These are phyloP conservation scores for Aspergillus caelatus DNA, from an alignment of 2,329 filamentous ascomycete genomes.

Conservation along the genomic window DNA sequence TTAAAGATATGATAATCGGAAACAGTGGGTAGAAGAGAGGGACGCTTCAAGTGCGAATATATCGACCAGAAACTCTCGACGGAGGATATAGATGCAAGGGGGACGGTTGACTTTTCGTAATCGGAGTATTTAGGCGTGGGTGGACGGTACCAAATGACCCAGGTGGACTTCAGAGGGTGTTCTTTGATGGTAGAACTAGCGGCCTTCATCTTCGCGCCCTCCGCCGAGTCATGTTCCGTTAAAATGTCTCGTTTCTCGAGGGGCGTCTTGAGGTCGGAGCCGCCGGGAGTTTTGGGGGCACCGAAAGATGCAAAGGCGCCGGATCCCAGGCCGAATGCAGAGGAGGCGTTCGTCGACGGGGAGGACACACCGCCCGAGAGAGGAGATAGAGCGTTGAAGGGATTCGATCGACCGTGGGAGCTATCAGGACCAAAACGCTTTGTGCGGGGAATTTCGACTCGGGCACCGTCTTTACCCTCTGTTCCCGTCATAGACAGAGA, in stretches of 20 bases:
- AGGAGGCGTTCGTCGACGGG: slow-evolving; percentile 75
- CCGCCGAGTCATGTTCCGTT: slow-evolving; percentile 34
- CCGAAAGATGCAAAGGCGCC: slow-evolving; percentile 98
- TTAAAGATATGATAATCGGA: slow-evolving; percentile 99
- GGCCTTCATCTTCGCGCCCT: slow-evolving; percentile 41
- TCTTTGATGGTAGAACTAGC: slow-evolving; percentile 41
- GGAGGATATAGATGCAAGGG: slow-evolving; percentile 78
- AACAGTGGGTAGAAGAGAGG: slow-evolving; percentile 83
- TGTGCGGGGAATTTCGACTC: slow-evolving; percentile 64
- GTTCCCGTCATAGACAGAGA: slow-evolving; percentile 76
- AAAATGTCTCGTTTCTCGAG: slow-evolving; percentile 66
- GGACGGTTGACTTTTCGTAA: slow-evolving; percentile 94
- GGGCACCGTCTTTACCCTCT: slow-evolving; percentile 57
- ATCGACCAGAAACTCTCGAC: slow-evolving; percentile 91
- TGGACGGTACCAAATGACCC: slow-evolving; percentile 97
- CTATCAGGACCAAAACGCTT: slow-evolving; percentile 76
- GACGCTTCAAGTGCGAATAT: slow-evolving; percentile 85
- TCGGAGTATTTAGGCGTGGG: slow-evolving; percentile 97
- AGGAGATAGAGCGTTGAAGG: slow-evolving; percentile 75
- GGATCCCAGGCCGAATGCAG: slow-evolving; percentile 89
- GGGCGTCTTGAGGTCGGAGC: slow-evolving; percentile 73
- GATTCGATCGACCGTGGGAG: slow-evolving; percentile 74
- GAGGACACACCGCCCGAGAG: slow-evolving; percentile 71
- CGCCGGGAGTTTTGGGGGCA: slow-evolving; percentile 82
- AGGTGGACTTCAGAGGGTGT: slow-evolving; percentile 77